phyloP scores from a whole-genome alignment of 805 yeast genomes.

The Myxozyma mucilagina region DNA sequence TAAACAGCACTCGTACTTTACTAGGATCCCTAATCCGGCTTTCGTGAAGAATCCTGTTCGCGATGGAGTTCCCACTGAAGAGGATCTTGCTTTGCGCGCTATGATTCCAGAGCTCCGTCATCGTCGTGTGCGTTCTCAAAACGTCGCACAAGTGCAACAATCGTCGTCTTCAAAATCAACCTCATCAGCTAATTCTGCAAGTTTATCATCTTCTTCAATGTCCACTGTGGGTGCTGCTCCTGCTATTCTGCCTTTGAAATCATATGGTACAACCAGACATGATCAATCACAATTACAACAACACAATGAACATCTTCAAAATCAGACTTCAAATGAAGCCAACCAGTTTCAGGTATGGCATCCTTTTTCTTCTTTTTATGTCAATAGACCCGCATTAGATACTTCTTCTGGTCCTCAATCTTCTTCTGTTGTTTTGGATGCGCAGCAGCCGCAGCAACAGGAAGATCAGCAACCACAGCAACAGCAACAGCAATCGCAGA shows the following conservation, averaged over 20 bases:
- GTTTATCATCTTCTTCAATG: not conserved
- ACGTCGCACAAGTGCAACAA: not conserved
- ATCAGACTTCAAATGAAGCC: not conserved
- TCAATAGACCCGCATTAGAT: conserved; percentile 1
- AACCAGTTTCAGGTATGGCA: conserved; percentile 13
- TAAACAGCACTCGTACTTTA: conserved; percentile 23
- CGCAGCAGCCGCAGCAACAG: not conserved
- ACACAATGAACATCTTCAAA: not conserved
- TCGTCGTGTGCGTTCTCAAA: conserved; percentile 8
- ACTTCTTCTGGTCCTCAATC: not conserved
- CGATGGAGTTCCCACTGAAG: conserved; percentile 29
- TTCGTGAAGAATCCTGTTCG: conserved; percentile 1
- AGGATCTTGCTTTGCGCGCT: conserved; percentile 29
- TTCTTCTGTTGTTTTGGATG: not conserved
- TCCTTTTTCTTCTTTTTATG: conserved; percentile 8
- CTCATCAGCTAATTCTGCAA: not conserved
- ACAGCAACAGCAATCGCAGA: not conserved
- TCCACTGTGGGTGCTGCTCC: not conserved
- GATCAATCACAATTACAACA: not conserved
- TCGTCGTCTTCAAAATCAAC: not conserved
- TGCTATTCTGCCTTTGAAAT: not conserved
- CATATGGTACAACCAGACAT: not conserved
- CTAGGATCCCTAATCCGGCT: conserved; percentile 24
- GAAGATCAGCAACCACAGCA: conserved; percentile 1
- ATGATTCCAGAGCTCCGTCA: conserved; percentile 18